Base-by-base conservation (phyloP, 2,329 filamentous ascomycete genomes). In the Fonsecaea multimorphosa region DNA sequence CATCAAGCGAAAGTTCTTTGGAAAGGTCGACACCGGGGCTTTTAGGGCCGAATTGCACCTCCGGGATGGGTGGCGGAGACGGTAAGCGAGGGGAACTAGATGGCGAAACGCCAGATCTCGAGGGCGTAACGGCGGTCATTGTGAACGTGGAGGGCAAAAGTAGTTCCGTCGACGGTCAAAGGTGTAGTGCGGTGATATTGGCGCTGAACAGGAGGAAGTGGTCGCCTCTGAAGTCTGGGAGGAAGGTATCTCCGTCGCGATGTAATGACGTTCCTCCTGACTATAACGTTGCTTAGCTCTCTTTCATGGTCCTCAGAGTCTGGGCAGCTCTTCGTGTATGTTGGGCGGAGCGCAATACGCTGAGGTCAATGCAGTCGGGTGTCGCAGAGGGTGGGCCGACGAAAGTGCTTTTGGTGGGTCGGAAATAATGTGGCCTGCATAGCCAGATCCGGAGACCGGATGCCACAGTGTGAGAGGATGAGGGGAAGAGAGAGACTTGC, bases 21-120 rank as follows among this genome's bases (percentile, higher is more conserved):
- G 86, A 76, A 84, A 86, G 71, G 76, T 89, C 84, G 69, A 89
- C 82, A 19, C 85, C 85, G 1, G 92, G 92, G 57, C 92, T 95
- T 73, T 88, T 88, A 63, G 91, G 89, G 7, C 88, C 90, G 69
- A 96, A 89, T 80, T 98, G 94, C 72, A 97, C 95, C 80, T 99
- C 95, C 68, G 94, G 92, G 64, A 96, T 89, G 36, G 95, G 95
- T 65, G 95, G 95, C 67, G 95, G 95, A 78, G 93, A 97, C 66
- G 95, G 95, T 58, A 99, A 88, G 76, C 95, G 91, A 70, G 95
- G 94, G 55, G 93, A 97, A 79, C 87, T 94, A 69, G 91, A 89
- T 64, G 80, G 78, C 66, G 80, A 82, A 68, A 78, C 77, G 69
- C 75, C 77, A 6, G 61, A 66, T 16, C 68, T 64, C 66, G 76